A percentile compares a stretch with the other conserved stretches of the same genome.
Conservation (phyloP, 805 yeast species). For the Wickerhamomyces hampshirensis region DNA sequence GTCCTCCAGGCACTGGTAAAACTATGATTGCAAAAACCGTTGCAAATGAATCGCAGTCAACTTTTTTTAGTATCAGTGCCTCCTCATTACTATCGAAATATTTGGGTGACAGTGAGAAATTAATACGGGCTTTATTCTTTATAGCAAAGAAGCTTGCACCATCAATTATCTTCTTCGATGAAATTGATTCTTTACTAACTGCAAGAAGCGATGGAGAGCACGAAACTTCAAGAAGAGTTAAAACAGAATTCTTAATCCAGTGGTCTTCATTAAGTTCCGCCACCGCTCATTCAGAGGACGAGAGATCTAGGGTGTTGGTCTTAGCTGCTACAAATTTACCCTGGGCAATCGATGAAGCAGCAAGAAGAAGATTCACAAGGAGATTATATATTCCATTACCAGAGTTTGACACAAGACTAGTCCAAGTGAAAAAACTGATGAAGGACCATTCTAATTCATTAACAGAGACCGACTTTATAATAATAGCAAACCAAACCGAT, state of each 20-base stretch:
- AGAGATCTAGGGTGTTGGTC: slow-evolving; percentile 62
- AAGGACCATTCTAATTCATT: slow-evolving; percentile 65
- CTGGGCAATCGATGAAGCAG: slow-evolving; percentile 98
- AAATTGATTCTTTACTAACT: slow-evolving; percentile 85
- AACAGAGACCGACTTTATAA: slow-evolving; percentile 54
- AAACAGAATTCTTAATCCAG: slow-evolving; percentile 89
- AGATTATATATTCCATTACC: slow-evolving; percentile 94
- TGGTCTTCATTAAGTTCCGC: slow-evolving; percentile 94
- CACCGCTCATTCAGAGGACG: slow-evolving; percentile 50
- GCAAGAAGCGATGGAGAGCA: slow-evolving; percentile 77
- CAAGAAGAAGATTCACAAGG: slow-evolving; percentile 87
- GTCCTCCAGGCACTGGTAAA: slow-evolving; percentile 98
- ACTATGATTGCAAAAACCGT: slow-evolving; percentile 98
- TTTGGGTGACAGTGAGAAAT: slow-evolving; percentile 86
- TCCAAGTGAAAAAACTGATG: slow-evolving; percentile 67
- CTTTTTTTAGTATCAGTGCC: slow-evolving; percentile 89
- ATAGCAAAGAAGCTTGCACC: slow-evolving; percentile 87
- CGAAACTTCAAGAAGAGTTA: slow-evolving; percentile 87
- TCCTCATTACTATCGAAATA: slow-evolving; percentile 80
- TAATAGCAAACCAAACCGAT: slow-evolving; percentile 63
- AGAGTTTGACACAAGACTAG: slow-evolving; percentile 72
- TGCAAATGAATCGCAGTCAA: slow-evolving; percentile 92
- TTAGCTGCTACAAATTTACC: slow-evolving; percentile 95
- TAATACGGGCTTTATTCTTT: slow-evolving; percentile 83
- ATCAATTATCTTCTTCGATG: slow-evolving; percentile 92